Evolutionary conservation across 225 moss, liverwort and hornwort genomes (phyloP).

Genomic region (Straminergon stramineum): DNA sequence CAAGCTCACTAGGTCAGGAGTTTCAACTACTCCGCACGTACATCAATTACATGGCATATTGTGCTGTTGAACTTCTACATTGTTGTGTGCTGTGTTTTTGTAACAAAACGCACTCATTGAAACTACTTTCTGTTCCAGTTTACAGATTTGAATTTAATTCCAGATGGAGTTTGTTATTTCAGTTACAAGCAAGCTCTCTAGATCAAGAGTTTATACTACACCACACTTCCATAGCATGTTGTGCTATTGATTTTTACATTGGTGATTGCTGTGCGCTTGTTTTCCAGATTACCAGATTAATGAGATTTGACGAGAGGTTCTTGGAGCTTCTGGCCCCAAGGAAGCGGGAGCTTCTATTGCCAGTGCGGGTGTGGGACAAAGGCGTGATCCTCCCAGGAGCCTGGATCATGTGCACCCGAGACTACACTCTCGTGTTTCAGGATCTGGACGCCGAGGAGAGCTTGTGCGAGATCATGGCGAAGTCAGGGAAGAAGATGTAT

Average conservation of each 20-base stretch:
- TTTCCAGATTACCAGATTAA: constrained; percentile 31
- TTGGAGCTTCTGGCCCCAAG: constrained; percentile 30
- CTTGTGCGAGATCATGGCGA: constrained; percentile 39
- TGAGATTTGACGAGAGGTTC: constrained; percentile 18
- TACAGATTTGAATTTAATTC: neutral
- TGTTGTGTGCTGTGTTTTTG: neutral
- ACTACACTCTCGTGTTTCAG: constrained; percentile 29
- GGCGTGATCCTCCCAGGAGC: constrained; percentile 36
- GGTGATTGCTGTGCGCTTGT: neutral
- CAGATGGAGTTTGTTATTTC: neutral
- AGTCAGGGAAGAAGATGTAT: constrained; percentile 34
- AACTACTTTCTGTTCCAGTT: neutral
- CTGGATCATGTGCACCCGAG: constrained; percentile 41
- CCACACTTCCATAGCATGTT: neutral
- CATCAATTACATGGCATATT: neutral
- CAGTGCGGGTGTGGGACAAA: constrained; percentile 47
- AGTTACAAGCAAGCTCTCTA: neutral
- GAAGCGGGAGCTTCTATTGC: constrained; percentile 18
- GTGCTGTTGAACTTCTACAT: neutral
- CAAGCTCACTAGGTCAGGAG: neutral
- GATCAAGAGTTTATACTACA: neutral
- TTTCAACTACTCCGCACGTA: neutral
- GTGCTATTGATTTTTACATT: neutral
- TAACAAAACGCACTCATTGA: neutral
- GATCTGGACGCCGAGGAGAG: constrained; percentile 33